Evolutionary conservation across 2,329 filamentous ascomycete species (phyloP), one percentile per base, ranked within the genome.

Genomic region (Stemphylium lycopersici): DNA sequence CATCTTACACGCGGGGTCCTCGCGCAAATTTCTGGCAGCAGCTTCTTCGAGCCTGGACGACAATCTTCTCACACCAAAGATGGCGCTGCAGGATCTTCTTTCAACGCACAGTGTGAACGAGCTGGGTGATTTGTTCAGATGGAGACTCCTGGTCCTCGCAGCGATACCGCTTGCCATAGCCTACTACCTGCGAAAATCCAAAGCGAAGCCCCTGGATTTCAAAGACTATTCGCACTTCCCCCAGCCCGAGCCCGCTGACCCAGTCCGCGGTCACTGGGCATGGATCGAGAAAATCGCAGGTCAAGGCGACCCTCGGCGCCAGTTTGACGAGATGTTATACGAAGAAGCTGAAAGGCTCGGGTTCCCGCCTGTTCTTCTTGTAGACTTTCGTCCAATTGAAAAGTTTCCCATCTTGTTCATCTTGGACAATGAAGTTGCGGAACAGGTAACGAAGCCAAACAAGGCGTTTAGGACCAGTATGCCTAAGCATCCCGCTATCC

Each of bases 401-500:
- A 58, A 56, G 44, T 61, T 59, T 15, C 48, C 58, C 0, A 39
- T 64, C 2, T 20, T 64, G 11, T 56, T 62, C 38, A 45, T 64
- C 4, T 32, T 62, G 3, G 57, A 62, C 46, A 58, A 62, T 32
- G 59, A 57, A 33, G 55, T 64, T 11, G 59, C 61, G 1, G 59
- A 64, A 22, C 59, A 64, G 26, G 48, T 64, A 12, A 64, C 61
- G 5, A 62, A 52, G 13, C 48, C 57, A 3, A 57, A 48, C 6
- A 64, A 64, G 22, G 20, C 33, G 2, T 62, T 46, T 36, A 41
- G 37, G 16, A 58, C 48, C 6, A 64, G 61, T 34, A 51, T 62
- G 48, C 61, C 61, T 1, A 64, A 64, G 36, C 59, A 62, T 36
- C 59, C 61, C n/a, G 20, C 59, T 38, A 61, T 62, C 2, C 56